phyloP scores from a whole-genome alignment of 108 stramenopile genomes.

The Cyclotella atomus region DNA sequence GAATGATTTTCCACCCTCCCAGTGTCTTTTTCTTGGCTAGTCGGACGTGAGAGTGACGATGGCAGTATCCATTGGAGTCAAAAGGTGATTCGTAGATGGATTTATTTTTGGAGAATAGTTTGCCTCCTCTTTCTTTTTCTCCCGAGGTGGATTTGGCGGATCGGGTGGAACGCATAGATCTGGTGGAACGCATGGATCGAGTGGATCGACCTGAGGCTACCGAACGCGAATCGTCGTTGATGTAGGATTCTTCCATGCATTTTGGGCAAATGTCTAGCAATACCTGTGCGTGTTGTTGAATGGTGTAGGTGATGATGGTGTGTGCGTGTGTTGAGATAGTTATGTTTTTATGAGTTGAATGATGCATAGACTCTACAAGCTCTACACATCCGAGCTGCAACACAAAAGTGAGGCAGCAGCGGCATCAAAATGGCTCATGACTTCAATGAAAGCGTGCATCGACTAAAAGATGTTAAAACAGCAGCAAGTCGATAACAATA shows the following conservation, averaged over 20 bases:
- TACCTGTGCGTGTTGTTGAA: conserved; percentile 3
- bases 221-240: conserved; percentile 29
- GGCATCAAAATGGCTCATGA: too few species aligned
- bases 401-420: too few species aligned
- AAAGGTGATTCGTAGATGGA: conserved; percentile 29
- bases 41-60: conserved; percentile 21
- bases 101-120: neutral
- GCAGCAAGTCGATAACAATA: too few species aligned
- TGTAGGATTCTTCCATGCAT: conserved; percentile 31
- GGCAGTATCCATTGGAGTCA: conserved; percentile 33
- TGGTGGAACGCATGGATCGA: too few species aligned
- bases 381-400: too few species aligned
- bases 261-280: conserved; percentile 27
- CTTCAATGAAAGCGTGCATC: too few species aligned
- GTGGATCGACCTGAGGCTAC: conserved; percentile 24
- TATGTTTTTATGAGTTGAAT: too few species aligned
- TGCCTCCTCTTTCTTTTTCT: neutral
- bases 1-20: conserved; percentile 45
- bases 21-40: conserved; percentile 37
- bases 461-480: too few species aligned
- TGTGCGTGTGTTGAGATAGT: too few species aligned
- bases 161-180: conserved; percentile 4
- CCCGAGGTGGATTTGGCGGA: neutral
- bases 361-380: too few species aligned
- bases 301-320: too few species aligned